Conservation (phyloP, 2,329 filamentous ascomycete genomes). For the Botrytis porri region DNA sequence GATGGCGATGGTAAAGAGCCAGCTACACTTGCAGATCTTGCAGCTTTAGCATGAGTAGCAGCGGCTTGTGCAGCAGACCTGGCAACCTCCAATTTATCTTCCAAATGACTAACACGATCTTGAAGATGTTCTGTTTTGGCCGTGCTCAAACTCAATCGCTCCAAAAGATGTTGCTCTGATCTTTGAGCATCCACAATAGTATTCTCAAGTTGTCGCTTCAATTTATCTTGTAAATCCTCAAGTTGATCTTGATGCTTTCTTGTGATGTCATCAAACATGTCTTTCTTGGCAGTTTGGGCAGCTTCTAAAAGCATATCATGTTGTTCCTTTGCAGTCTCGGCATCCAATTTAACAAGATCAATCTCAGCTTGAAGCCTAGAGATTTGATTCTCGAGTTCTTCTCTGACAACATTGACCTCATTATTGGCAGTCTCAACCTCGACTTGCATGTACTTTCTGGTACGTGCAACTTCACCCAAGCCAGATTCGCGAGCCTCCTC, state of each 20-base stretch:
- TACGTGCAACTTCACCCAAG: conserved; percentile 76
- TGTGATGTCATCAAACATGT: conserved; percentile 49
- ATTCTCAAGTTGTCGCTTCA: conserved; percentile 71
- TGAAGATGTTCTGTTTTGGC: conserved; percentile 83
- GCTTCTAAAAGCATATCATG: conserved; percentile 84
- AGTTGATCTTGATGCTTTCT: conserved; percentile 65
- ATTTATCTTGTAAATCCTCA: conserved; percentile 72
- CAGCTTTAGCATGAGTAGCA: conserved; percentile 31
- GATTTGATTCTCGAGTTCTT: conserved; percentile 79
- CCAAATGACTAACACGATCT: conserved; percentile 78
- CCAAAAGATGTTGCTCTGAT: conserved; percentile 73
- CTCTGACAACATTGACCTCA: conserved; percentile 78
- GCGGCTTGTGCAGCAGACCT: conserved; percentile 69
- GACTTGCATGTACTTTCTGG: conserved; percentile 71
- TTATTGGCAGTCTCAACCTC: conserved; percentile 82
- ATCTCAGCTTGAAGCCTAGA: conserved; percentile 69
- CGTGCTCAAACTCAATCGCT: conserved; percentile 76
- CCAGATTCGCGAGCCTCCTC: conserved; percentile 79
- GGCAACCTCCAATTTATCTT: conserved; percentile 87
- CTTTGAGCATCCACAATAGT: conserved; percentile 78
- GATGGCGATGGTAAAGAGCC: conserved; percentile 22
- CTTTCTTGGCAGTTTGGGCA: conserved; percentile 65
- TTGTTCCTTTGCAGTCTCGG: conserved; percentile 75
- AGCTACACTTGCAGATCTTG: conserved; percentile 28
- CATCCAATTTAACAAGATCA: conserved; percentile 73